phyloP scores from a whole-genome alignment of 140 eudicot genomes.

The Ambrosia hybrid region DNA sequence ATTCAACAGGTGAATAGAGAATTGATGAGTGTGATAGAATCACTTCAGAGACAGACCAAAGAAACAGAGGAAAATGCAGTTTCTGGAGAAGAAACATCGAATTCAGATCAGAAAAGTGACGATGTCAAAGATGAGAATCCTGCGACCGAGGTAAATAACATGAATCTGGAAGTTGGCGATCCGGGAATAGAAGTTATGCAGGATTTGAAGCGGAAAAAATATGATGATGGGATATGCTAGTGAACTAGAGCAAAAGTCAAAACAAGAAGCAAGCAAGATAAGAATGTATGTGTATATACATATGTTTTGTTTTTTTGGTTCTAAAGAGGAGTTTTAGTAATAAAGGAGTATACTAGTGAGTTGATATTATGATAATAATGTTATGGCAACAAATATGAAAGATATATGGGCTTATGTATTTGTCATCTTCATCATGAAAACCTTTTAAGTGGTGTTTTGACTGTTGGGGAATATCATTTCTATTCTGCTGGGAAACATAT shows the following conservation, averaged over 20 bases:
- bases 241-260: too few species aligned
- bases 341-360: neutral
- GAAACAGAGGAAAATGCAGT: slow-evolving; percentile 32
- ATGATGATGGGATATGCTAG: neutral
- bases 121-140: slow-evolving; percentile 5
- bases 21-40: slow-evolving; percentile 62
- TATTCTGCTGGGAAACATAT: neutral
- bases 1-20: slow-evolving; percentile 61
- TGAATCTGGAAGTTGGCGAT: neutral
- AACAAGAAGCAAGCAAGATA: too few species aligned
- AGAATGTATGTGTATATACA: too few species aligned
- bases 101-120: slow-evolving; percentile 20
- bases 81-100: slow-evolving; percentile 27
- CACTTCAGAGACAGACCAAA: slow-evolving; percentile 49
- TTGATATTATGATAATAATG: neutral
- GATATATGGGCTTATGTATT: slow-evolving; percentile 9
- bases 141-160: neutral
- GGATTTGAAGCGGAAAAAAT: neutral
- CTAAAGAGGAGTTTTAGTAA: neutral
- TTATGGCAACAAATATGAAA: slow-evolving; percentile 5
- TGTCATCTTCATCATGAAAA: neutral
- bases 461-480: neutral
- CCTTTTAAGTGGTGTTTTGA: neutral
- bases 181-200: neutral
- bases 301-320: too few species aligned